Evolutionary conservation across 345 rosid genomes (phyloP), one percentile per base, ranked within the genome.

Genomic region (Ricinus communis): DNA sequence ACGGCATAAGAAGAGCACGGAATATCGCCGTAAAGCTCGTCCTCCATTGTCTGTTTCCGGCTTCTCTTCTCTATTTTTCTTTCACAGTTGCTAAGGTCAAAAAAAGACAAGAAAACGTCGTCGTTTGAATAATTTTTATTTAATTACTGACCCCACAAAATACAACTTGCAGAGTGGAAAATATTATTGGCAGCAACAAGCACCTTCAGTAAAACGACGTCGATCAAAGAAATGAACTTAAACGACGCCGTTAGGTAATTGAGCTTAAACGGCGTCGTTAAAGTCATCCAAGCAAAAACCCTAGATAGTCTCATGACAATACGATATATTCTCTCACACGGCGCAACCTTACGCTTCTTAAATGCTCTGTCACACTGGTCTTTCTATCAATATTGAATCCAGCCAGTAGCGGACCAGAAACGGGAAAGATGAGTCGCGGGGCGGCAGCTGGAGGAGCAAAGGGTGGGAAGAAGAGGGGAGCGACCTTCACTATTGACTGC

Each of bases 1-100:
- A 86, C 87, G 74, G 90, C 82, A 66, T 87, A 82, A 45, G 96
- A 91, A 65, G 97, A 85, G 79, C 98, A 91, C n/a, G 95, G 97
- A 62, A 83, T 73, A 73, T 70, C 79, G 80, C 75, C 76, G 24
- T 19, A 45, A 65, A 83, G 70, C 61, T 83, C 88, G 55, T 88
- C 88, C 62, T 83, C 89, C 94, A 87, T 87, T 71, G 82, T 74
- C 74, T 69, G 67, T 45, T 75, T 54, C 25, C 68, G 75, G 30
- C 27, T 57, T 62, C 12, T n/a, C 30, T 18, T 41, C 36, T 53
- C 62, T 2, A 24, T 40, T 5, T 5, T 3, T 33, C 28, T 8
- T 5, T 5, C 47, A 22, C 41, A 13, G 11, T 68, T 41, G 41
- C 4, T 51, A 15, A 8, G 47, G 40, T 40, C 21, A 21, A 24